Conservation (phyloP, 371 early-diverging fungal species). For the Synchytrium microbalum region DNA sequence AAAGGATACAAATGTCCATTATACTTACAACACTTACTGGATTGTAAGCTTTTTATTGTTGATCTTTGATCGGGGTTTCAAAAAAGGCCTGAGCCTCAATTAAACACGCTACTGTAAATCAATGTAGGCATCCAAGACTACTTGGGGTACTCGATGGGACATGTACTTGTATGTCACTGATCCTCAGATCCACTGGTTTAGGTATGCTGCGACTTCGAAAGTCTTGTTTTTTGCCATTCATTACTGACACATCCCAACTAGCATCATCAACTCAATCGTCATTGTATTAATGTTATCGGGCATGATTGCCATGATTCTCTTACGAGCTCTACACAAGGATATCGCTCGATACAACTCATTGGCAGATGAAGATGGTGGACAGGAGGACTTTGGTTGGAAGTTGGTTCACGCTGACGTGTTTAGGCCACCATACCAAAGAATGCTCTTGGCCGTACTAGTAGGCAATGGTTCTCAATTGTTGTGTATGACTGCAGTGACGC, state of each 20-base stretch:
- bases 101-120: background rate
- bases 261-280: conserved; percentile 76
- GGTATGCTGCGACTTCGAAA: too few species aligned
- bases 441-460: conserved; percentile 57
- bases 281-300: conserved; percentile 74
- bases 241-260: too few species aligned
- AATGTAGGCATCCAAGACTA: conserved; percentile 30
- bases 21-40: conserved; percentile 84
- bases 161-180: conserved; percentile 73
- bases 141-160: conserved; percentile 96
- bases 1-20: conserved; percentile 48
- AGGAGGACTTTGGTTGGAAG: conserved; percentile 77
- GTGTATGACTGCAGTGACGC: conserved; percentile 32
- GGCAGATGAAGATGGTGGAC: conserved; percentile 73
- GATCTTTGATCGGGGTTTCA: too few species aligned
- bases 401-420: conserved; percentile 84
- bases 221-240: too few species aligned
- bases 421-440: conserved; percentile 61
- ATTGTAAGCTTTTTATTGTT: conserved; percentile 35
- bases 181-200: conserved; percentile 81
- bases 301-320: conserved; percentile 59
- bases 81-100: background rate
- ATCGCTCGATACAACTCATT: conserved; percentile 70
- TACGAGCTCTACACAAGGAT: conserved; percentile 69
- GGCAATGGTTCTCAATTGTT: conserved; percentile 70